Conservation (phyloP, 306 rosid genomes). For the Sesbania bispinosa region DNA sequence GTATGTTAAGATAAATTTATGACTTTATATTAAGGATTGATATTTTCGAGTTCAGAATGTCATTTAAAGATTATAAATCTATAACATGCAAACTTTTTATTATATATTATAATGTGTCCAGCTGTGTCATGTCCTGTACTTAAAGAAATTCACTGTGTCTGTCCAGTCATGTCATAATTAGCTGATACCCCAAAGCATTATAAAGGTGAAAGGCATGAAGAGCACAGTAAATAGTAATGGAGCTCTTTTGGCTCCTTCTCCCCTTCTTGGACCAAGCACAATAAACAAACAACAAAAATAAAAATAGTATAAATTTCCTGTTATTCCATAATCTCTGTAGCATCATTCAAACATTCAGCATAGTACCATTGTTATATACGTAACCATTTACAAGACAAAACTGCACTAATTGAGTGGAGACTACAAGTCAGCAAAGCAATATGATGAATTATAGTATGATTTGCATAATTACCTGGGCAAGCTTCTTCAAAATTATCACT, state of each 20-base stretch:
- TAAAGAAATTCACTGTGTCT: neutral
- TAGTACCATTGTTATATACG: neutral
- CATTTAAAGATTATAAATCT: neutral
- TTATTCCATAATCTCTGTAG: slow-evolving; percentile 9
- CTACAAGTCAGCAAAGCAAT: slow-evolving; percentile 4
- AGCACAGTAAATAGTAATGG: neutral
- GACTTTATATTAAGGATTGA: neutral
- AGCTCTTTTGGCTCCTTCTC: neutral
- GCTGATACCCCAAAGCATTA: neutral
- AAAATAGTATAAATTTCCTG: neutral
- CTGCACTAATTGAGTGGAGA: neutral
- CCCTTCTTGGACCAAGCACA: neutral
- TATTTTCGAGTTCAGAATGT: neutral
- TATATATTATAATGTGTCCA: neutral
- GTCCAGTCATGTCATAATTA: neutral
- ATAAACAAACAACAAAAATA: neutral
- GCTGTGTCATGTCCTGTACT: neutral
- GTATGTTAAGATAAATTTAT: neutral
- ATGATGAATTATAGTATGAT: slow-evolving; percentile 1
- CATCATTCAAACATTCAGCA: slow-evolving; percentile 17
- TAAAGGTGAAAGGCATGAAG: neutral
- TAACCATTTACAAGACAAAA: neutral
- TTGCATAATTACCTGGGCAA: slow-evolving; percentile 35
- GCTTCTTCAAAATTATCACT: slow-evolving; percentile 11
- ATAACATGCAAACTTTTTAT: neutral